Conservation (phyloP, 768 basidiomycete genomes). For the Podaxis sp. region DNA sequence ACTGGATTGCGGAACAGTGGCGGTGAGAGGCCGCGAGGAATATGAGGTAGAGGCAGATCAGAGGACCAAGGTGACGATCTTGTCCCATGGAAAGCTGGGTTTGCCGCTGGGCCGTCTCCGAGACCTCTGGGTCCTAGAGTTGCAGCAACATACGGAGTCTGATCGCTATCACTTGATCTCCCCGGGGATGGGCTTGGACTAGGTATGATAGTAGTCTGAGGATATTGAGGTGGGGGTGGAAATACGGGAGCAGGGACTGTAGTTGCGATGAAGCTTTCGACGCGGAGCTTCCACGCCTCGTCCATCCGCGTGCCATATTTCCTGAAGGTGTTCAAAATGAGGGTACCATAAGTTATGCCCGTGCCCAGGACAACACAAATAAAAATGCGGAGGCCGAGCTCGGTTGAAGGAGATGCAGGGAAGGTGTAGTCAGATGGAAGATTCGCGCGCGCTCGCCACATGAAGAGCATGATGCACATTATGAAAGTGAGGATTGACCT, state of each 20-base stretch:
- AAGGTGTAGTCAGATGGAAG: conserved; percentile 47
- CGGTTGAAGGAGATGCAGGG: conserved; percentile 51
- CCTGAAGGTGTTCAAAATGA: conserved; percentile 52
- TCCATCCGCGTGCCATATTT: conserved; percentile 44
- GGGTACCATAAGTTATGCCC: conserved; percentile 51
- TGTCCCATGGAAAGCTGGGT: neutral
- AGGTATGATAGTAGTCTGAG: neutral
- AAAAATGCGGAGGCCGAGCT: conserved; percentile 43
- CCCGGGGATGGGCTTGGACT: neutral
- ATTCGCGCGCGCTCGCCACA: conserved; percentile 58
- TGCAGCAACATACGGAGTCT: neutral
- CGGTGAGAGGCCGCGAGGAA: neutral
- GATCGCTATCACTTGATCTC: neutral
- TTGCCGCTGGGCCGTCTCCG: neutral
- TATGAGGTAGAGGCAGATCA: neutral
- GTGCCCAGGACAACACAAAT: conserved; percentile 49
- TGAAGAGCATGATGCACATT: conserved; percentile 54
- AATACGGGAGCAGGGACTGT: neutral
- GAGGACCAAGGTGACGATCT: neutral
- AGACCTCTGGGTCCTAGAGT: neutral
- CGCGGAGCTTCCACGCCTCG: conserved; percentile 24
- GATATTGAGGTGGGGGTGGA: neutral
- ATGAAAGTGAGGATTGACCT: conserved; percentile 28
- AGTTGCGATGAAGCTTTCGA: conserved; percentile 17
- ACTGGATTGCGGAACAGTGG: neutral